phyloP scores from a whole-genome alignment of 768 basidiomycete genomes.

The Harrya chromipes region DNA sequence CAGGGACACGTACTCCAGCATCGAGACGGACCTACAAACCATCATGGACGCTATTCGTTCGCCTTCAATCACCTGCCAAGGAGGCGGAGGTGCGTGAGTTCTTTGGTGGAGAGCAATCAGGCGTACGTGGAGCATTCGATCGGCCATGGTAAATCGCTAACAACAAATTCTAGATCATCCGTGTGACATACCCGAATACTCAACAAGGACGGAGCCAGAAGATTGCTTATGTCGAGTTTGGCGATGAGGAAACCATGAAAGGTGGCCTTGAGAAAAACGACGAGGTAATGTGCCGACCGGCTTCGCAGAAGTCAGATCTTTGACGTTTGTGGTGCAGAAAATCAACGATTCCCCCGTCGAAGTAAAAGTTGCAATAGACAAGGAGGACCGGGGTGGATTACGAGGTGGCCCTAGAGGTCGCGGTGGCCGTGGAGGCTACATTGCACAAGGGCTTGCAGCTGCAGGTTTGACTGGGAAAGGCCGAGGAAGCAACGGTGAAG shows the following conservation, averaged over 20 bases:
- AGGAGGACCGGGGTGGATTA: conserved; percentile 38
- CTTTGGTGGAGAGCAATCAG: conserved; percentile 66
- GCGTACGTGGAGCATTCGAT: conserved; percentile 44
- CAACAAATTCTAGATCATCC: conserved; percentile 51
- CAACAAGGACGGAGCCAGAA: conserved; percentile 49
- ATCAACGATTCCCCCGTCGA: conserved; percentile 64
- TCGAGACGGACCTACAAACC: conserved; percentile 59
- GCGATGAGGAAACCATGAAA: conserved; percentile 83
- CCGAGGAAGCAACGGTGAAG: conserved; percentile 29
- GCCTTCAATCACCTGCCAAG: conserved; percentile 48
- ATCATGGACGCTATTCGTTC: conserved; percentile 87
- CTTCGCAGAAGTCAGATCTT: neutral
- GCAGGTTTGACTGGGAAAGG: conserved; percentile 56
- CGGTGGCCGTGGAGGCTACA: conserved; percentile 47
- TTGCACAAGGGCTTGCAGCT: conserved; percentile 62
- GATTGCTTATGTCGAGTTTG: conserved; percentile 87
- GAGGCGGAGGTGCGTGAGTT: conserved; percentile 74
- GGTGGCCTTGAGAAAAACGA: conserved; percentile 71
- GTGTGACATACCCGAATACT: conserved; percentile 55
- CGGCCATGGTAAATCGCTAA: neutral
- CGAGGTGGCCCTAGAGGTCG: conserved; percentile 56
- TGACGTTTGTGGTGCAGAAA: conserved; percentile 44
- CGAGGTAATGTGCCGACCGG: conserved; percentile 45
- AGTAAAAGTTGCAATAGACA: conserved; percentile 69
- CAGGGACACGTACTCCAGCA: conserved; percentile 71